phyloP scores from a whole-genome alignment of 352 stramenopile species.

The Phytophthora multivora region DNA sequence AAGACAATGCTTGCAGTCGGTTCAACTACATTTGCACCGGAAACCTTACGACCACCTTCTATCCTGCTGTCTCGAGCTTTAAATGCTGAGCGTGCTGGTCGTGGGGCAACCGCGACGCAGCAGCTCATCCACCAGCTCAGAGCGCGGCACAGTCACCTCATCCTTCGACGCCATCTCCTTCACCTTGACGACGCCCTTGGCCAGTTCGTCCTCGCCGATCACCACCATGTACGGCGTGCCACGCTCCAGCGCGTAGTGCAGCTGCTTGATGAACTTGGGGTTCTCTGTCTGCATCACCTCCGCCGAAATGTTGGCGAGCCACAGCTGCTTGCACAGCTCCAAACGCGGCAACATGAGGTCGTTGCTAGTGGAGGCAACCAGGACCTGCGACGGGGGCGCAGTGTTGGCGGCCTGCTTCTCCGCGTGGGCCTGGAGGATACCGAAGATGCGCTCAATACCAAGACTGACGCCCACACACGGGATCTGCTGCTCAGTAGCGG shows the following conservation, averaged over 20 bases:
- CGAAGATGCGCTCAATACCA: conserved; percentile 99
- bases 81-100: conserved; percentile 75
- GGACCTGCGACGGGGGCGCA: conserved; percentile 81
- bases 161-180: conserved; percentile 96
- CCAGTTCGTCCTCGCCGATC: conserved; percentile 95
- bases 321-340: conserved; percentile 85
- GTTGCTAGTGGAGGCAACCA: conserved; percentile 93
- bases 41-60: conserved; percentile 11
- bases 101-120: conserved; percentile 69
- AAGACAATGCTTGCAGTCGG: not conserved
- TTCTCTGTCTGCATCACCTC: conserved; percentile 97
- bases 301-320: conserved; percentile 93
- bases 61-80: conserved; percentile 24
- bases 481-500: conserved; percentile 93
- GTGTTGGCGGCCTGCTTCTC: conserved; percentile 55
- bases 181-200: conserved; percentile 94
- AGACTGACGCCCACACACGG: conserved; percentile 98
- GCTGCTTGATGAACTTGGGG: conserved; percentile 97
- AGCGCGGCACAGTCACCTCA: conserved; percentile 79
- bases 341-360: conserved; percentile 65
- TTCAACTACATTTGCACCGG: conserved; percentile 23
- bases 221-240: conserved; percentile 98
- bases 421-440: conserved; percentile 95
- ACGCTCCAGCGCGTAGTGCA: conserved; percentile 94
- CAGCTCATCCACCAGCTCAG: conserved; percentile 75